A percentile compares a stretch with the other conserved stretches of the same genome.
These are phyloP conservation scores for Citrus trifoliata DNA, from an alignment of 345 rosid species.

Conservation along the genomic window DNA sequence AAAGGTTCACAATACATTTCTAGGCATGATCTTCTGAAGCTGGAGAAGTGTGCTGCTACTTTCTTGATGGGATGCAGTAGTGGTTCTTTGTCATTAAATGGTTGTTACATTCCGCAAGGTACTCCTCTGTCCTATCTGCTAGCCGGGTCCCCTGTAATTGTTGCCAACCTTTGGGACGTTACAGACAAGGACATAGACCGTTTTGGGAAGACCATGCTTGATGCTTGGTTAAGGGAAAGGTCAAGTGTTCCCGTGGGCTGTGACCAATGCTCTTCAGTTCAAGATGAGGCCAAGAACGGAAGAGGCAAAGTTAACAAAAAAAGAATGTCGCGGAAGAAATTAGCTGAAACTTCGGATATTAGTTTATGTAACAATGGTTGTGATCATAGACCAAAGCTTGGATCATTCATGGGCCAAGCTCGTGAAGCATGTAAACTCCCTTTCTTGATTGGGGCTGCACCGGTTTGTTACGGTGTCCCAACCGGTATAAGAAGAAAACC, in stretches of 20 bases:
- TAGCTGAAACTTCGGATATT: constrained; percentile 17
- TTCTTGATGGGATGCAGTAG: constrained; percentile 95
- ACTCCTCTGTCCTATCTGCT: constrained; percentile 61
- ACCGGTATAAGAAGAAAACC: constrained; percentile 66
- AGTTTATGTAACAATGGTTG: constrained; percentile 27
- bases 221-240: constrained; percentile 78
- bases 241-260: constrained; percentile 37
- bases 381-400: constrained; percentile 57
- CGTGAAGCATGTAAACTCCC: constrained; percentile 72
- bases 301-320: constrained; percentile 42
- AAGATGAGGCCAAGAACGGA: constrained; percentile 48
- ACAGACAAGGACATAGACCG: constrained; percentile 92
- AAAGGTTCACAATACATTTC: constrained; percentile 79
- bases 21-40: constrained; percentile 59
- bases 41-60: constrained; percentile 77
- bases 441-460: constrained; percentile 85
- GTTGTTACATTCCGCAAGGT: constrained; percentile 79
- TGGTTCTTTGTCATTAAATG: constrained; percentile 66
- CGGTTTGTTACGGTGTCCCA: constrained; percentile 92
- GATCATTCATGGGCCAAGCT: constrained; percentile 72
- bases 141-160: constrained; percentile 79
- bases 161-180: constrained; percentile 93
- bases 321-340: constrained; percentile 36
- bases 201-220: constrained; percentile 74
- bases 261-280: constrained; percentile 41